Conservation (phyloP, 148 eudicot species). For the Heliosperma pusillum region DNA sequence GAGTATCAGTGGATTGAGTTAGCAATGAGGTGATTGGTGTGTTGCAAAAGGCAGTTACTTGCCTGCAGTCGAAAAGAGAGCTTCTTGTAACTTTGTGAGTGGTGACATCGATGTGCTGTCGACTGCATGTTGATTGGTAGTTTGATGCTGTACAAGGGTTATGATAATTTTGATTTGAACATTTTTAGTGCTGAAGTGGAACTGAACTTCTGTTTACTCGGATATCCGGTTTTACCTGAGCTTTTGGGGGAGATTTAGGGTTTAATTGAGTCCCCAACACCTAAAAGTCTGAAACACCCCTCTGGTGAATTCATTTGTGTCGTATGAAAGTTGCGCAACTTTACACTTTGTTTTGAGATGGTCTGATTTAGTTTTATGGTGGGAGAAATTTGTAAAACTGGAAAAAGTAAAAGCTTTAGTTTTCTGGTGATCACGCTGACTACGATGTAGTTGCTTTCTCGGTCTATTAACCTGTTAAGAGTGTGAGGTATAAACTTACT, state of each 20-base stretch:
- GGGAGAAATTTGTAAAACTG: background rate
- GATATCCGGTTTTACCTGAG: background rate
- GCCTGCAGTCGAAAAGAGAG: background rate
- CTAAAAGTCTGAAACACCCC: background rate
- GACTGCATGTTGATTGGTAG: background rate
- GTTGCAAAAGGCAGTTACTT: background rate
- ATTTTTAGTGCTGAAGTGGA: background rate
- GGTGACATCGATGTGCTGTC: background rate
- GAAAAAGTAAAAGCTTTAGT: background rate
- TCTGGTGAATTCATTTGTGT: background rate
- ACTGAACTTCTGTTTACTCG: too few relatives aligned
- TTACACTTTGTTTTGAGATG: conserved; percentile 3
- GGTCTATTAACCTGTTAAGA: background rate
- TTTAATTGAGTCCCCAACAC: background rate
- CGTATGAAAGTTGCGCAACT: background rate
- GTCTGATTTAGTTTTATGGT: background rate
- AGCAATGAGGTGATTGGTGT: conserved; percentile 2
- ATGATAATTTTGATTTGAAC: background rate
- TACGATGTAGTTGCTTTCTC: background rate
- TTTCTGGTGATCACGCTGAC: background rate
- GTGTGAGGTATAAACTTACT: conserved; percentile 5
- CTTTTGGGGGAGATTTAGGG: background rate
- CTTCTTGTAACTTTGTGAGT: background rate
- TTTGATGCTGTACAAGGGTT: background rate
- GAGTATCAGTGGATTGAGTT: background rate